These are phyloP conservation scores for Solanum virginianum DNA, from an alignment of 257 asterid genomes.

Conservation along the genomic window DNA sequence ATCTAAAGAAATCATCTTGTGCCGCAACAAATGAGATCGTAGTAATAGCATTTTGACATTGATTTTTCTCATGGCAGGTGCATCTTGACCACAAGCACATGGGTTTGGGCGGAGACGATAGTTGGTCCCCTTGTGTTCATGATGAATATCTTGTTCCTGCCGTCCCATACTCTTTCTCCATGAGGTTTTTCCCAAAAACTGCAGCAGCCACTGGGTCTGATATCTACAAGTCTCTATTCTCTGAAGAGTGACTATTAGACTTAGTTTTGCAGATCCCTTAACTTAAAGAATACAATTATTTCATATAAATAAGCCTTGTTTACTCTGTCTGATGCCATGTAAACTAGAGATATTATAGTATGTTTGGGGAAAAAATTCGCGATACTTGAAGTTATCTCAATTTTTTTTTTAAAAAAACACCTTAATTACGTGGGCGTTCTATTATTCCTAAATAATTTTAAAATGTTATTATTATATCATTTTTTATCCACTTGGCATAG, in stretches of 20 bases:
- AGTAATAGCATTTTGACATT: background rate
- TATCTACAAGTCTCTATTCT: slow-evolving; percentile 43
- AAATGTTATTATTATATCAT: too few species aligned
- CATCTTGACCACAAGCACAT: slow-evolving; percentile 94
- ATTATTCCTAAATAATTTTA: too few species aligned
- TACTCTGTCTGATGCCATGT: background rate
- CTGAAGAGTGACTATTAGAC: background rate
- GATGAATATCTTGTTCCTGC: slow-evolving; percentile 70
- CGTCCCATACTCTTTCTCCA: slow-evolving; percentile 54
- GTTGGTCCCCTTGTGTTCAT: slow-evolving; percentile 94
- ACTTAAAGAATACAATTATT: background rate
- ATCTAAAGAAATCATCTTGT: background rate
- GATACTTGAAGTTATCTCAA: too few species aligned
- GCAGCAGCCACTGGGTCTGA: slow-evolving; percentile 35
- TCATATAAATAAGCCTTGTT: background rate
- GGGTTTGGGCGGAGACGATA: slow-evolving; percentile 97
- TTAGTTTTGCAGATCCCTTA: too few species aligned
- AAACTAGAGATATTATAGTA: too few species aligned
- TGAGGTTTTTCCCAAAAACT: slow-evolving; percentile 53
- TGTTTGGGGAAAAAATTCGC: too few species aligned
- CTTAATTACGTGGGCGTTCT: too few species aligned
- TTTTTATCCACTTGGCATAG: too few species aligned
- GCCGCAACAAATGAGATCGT: too few species aligned
- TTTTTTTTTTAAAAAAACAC: too few species aligned
- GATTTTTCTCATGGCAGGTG: slow-evolving; percentile 37